Evolutionary conservation across 805 yeast genomes (phyloP), one percentile per base, ranked within the genome.

Genomic region (Ogataea zsoltii): DNA sequence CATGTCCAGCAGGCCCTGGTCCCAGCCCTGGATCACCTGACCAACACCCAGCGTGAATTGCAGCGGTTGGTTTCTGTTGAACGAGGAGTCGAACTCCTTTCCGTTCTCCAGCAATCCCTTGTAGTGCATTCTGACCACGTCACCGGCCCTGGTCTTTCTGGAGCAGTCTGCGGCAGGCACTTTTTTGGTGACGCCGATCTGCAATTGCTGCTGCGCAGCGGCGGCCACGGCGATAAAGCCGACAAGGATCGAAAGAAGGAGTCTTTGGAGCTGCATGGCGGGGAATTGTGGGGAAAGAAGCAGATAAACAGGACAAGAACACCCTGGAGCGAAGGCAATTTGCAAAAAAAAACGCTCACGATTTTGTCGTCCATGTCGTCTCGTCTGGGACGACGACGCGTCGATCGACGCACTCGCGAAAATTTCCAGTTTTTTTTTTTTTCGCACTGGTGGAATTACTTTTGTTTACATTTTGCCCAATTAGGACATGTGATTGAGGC

Each of bases 11-110:
- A 89, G 69, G 33, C 97, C 97, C 66, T 83, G 80, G 52, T 90
- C 97, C 97, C 97, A 90, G 48, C 97, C 97, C 49, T 74, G 61
- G 60, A 90, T 90, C 26, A 90, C 97, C 57, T 78, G 83, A 4
- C 95, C 91, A 19, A 67, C 64, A 33, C 97, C 97, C 43, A 91
- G 68, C n/a, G 67, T 67, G 66, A 90, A 90, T 33, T 74, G 63
- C 49, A 90, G 71, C 37, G 97, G 97, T 36, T 64, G 56, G 12
- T 79, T 81, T 59, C 96, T 77, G 17, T 63, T 60, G 45, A 74
- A 67, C 1, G 96, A 86, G 9, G 88, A 77, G 66, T 90, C 97
- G 60, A 90, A 91, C 4, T 75, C 80, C 5, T 79, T 70, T 3
- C 90, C 94, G 59, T 82, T 82, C 46, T 70, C 71, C 40, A 90